A percentile compares a stretch with the other conserved stretches of the same genome.
These are phyloP conservation scores for Vairimorpha necatrix DNA, from an alignment of 371 early-diverging fungal genomes.

Conservation along the genomic window DNA sequence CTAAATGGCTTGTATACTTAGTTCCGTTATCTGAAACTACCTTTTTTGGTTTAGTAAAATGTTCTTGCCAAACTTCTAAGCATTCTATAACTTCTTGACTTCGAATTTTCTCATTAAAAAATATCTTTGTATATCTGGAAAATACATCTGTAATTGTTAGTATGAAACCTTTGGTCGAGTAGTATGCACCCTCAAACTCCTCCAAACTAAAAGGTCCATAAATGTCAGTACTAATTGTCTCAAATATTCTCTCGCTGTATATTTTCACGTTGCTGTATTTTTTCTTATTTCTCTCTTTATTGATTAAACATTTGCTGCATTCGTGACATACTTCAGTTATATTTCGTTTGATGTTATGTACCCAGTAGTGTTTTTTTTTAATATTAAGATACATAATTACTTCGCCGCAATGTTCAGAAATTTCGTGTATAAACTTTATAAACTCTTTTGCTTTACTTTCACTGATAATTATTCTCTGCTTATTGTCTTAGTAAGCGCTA, in stretches of 20 bases:
- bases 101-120: not conserved
- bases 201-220: not conserved
- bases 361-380: not conserved
- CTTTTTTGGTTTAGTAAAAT: not conserved
- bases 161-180: not conserved
- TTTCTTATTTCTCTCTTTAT: not conserved
- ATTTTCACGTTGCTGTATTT: not conserved
- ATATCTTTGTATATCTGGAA: not conserved
- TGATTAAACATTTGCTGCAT: not conserved
- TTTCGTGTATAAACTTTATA: not conserved
- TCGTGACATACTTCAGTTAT: not conserved
- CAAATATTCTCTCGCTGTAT: not conserved
- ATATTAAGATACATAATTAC: not conserved
- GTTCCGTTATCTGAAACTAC: too few relatives aligned
- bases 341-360: not conserved
- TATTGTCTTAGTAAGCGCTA: not conserved
- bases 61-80: not conserved
- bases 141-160: conserved; percentile 5
- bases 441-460: not conserved
- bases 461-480: not conserved
- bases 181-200: not conserved
- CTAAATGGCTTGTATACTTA: not conserved
- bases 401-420: not conserved
- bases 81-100: not conserved
- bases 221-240: not conserved